Base-by-base conservation (phyloP, 2,329 filamentous ascomycete genomes). In the Diplocarpon mali region DNA sequence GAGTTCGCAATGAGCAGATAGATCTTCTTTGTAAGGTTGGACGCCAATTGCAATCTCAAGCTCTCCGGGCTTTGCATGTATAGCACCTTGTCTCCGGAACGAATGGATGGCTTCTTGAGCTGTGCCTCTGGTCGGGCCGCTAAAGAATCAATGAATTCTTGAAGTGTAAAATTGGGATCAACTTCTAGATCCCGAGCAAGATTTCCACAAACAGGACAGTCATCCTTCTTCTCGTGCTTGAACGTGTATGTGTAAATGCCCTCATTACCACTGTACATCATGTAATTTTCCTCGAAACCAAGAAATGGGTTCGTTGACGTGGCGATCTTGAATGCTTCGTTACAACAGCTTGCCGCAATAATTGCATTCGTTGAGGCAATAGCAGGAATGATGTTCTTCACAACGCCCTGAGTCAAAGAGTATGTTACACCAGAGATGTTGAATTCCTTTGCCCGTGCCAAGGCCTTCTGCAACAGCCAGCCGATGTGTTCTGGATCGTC, bases 201-300 rank as follows among this genome's bases (percentile, higher is more conserved):
- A 42, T 86, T 84, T 14, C 90, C 89, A 60, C 92, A 98, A 6
- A 96, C 92, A 2, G 92, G 88, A 53, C 92, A 98, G 64, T 96
- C 92, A 13, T 83, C 75, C 64, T 95, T 96, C 69, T 85, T 86
- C 66, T 95, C 83, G 59, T 95, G 88, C 59, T 88, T 82, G 63
- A 96, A 98, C 0, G 92, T 98, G 65, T 95, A 95, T 0, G 92
- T 98, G 69, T 98, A 98, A 53, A 98, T 83, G 53, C 84, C 77
- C 59, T 94, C 90, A 59, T 96, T 89, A 38, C 93, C 92, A 11
- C 87, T 95, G 65, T 98, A 98, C 85, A 95, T 95, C 89, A 96
- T 96, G 68, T 98, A 98, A 63, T 95, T 94, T 45, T 83, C 83
- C 36, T 83, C 79, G 51, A 78, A 71, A 11, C 83, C 85, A 13